phyloP scores from a whole-genome alignment of 2,329 filamentous ascomycete species.

The Chaetomiaceae sp. region DNA sequence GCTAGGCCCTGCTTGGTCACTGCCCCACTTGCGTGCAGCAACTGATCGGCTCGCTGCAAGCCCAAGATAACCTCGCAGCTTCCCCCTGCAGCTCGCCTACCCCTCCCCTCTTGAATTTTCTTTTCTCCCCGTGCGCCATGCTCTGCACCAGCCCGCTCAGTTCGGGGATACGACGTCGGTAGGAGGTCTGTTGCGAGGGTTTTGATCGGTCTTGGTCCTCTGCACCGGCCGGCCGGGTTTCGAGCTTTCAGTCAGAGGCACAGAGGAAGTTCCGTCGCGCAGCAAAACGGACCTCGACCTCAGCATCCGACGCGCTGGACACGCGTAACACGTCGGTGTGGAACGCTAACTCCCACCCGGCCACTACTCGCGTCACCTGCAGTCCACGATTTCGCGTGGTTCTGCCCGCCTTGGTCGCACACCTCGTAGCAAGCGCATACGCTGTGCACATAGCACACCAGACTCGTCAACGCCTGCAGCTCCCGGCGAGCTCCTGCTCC shows the following conservation, averaged over 20 bases:
- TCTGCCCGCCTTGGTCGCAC: too few relatives aligned
- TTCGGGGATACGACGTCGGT: not conserved
- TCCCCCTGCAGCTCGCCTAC: not conserved
- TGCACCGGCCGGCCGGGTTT: constrained; percentile 4
- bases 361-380: not conserved
- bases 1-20: constrained; percentile 7
- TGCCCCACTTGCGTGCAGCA: constrained; percentile 2
- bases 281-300: not conserved
- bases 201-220: not conserved
- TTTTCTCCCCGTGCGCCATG: not conserved
- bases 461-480: too few relatives aligned
- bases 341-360: not conserved
- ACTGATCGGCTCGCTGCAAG: not conserved
- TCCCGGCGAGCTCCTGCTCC: not conserved
- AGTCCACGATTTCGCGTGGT: not conserved
- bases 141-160: not conserved
- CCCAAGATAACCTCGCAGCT: constrained; percentile 3
- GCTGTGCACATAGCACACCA: too few relatives aligned
- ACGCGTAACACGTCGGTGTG: not conserved
- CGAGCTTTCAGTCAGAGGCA: not conserved
- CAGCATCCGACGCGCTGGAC: constrained; percentile 1
- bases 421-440: too few relatives aligned
- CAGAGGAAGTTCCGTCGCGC: not conserved
- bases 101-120: constrained; percentile 3
- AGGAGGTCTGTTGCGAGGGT: not conserved